phyloP scores from a whole-genome alignment of 2,329 filamentous ascomycete species.

The Arthroderma sp. region DNA sequence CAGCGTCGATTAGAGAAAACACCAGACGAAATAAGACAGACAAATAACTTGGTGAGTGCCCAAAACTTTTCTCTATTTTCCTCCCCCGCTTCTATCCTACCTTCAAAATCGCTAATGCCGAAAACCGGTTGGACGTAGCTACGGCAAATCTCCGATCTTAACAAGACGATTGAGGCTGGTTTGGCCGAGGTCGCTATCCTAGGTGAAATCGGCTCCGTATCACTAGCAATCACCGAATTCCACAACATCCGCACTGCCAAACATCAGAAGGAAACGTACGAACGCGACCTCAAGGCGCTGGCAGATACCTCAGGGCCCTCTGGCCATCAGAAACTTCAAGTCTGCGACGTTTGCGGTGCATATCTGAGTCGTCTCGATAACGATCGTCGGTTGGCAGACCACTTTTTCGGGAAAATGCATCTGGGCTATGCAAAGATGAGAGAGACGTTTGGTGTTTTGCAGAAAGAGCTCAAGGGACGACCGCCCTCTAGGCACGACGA shows the following conservation, averaged over 20 bases:
- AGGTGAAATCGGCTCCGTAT: slow-evolving; percentile 67
- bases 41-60: slow-evolving; percentile 57
- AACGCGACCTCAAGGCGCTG: slow-evolving; percentile 78
- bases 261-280: slow-evolving; percentile 66
- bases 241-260: slow-evolving; percentile 72
- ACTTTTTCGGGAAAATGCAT: slow-evolving; percentile 99
- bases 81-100: background rate
- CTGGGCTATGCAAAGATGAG: slow-evolving; percentile 96
- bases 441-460: slow-evolving; percentile 77
- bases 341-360: slow-evolving; percentile 95
- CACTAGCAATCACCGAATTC: slow-evolving; percentile 72
- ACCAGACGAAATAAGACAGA: slow-evolving; percentile 91
- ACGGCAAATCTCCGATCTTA: slow-evolving; percentile 71
- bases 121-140: slow-evolving; percentile 33
- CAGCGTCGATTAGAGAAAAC: slow-evolving; percentile 92
- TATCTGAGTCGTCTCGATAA: slow-evolving; percentile 90
- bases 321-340: slow-evolving; percentile 94
- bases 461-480: slow-evolving; percentile 69
- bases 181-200: slow-evolving; percentile 77
- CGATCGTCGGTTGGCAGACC: slow-evolving; percentile 81
- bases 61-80: background rate
- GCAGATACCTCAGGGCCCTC: slow-evolving; percentile 85
- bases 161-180: slow-evolving; percentile 64
- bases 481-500: slow-evolving; percentile 44
- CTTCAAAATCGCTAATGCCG: no score